Conservation (phyloP, 441 rosid species). For the Oxalis stricta region DNA sequence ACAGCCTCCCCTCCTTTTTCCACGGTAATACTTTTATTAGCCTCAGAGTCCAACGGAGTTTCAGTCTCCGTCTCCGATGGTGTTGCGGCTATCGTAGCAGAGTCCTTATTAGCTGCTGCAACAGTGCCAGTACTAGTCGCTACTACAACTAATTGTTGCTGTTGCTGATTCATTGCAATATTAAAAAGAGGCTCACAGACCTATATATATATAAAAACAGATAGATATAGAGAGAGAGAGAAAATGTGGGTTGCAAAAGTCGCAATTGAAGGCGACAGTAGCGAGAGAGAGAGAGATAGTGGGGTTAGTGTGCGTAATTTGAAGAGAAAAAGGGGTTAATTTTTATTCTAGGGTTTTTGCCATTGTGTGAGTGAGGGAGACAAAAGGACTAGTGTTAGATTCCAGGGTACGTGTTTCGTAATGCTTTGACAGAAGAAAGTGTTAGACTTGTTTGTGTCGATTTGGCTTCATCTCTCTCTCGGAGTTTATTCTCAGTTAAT, state of each 20-base stretch:
- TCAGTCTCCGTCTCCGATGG: conserved; percentile 22
- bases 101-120: not conserved
- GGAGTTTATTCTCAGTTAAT: too few species aligned
- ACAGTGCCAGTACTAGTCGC: not conserved
- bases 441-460: too few species aligned
- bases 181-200: conserved; percentile 40
- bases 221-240: conserved; percentile 11
- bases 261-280: conserved; percentile 93
- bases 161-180: conserved; percentile 18
- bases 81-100: conserved; percentile 19
- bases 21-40: not conserved
- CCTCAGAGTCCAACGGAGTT: conserved; percentile 7
- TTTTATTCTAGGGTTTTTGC: not conserved
- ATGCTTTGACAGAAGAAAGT: too few species aligned
- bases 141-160: not conserved
- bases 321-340: not conserved
- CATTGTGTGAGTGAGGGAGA: too few species aligned
- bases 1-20: conserved; percentile 6
- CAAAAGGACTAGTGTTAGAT: too few species aligned
- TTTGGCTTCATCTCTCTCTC: too few species aligned
- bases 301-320: conserved; percentile 30
- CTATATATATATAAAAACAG: conserved; percentile 12
- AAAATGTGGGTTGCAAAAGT: conserved; percentile 54
- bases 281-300: conserved; percentile 24
- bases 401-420: too few species aligned